Percentiles rank a stretch among this genome's conserved stretches.
phyloP scores from a whole-genome alignment of 768 basidiomycete species.

The Leccinum variicolor region DNA sequence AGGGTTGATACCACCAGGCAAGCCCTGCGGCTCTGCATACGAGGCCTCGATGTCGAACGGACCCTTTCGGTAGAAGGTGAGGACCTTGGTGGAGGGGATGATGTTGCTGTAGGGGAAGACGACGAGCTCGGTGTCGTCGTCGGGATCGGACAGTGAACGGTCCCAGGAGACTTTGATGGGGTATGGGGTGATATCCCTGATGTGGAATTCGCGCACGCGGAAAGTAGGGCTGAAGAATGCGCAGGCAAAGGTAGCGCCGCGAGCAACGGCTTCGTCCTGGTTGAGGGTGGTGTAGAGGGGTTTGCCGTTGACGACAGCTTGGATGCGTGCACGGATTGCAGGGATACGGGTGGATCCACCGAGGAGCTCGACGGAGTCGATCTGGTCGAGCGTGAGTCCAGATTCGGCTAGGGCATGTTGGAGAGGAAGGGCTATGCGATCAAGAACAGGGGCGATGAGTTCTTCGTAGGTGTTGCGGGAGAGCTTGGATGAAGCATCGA shows the following conservation, averaged over 20 bases:
- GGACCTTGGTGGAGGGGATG: conserved; percentile 91
- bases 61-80: conserved; percentile 90
- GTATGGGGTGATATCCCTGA: conserved; percentile 83
- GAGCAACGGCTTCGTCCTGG: conserved; percentile 95
- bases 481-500: conserved; percentile 87
- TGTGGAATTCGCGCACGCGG: conserved; percentile 93
- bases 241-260: conserved; percentile 95
- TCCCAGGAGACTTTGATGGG: conserved; percentile 92
- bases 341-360: conserved; percentile 94
- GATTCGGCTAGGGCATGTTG: conserved; percentile 77
- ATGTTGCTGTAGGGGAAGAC: conserved; percentile 86
- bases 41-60: conserved; percentile 84
- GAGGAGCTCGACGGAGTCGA: conserved; percentile 89
- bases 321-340: conserved; percentile 85
- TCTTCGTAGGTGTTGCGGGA: conserved; percentile 78
- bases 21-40: conserved; percentile 67
- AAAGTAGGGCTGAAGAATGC: conserved; percentile 97
- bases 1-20: conserved; percentile 82
- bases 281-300: conserved; percentile 89
- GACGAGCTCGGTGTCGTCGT: conserved; percentile 87
- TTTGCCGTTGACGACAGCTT: conserved; percentile 79
- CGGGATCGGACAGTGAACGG: conserved; percentile 64
- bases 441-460: conserved; percentile 73
- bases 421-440: conserved; percentile 73
- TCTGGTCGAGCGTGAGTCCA: conserved; percentile 75